Evolutionary conservation across 768 basidiomycete species (phyloP).

Genomic region (Amanita rubescens): DNA sequence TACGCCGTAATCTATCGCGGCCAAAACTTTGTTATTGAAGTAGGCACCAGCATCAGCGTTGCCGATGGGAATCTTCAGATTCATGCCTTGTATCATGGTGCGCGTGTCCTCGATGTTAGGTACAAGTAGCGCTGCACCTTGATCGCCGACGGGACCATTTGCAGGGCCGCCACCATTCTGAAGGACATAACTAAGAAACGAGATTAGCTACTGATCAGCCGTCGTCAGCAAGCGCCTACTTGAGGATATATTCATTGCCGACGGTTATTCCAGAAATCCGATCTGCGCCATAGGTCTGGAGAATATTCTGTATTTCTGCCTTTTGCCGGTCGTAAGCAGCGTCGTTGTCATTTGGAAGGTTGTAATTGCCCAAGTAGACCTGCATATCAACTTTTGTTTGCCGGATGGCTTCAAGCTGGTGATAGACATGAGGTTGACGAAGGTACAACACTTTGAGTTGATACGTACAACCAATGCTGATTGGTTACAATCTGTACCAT

Average conservation of each 20-base stretch:
- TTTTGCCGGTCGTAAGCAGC: slow-evolving; percentile 71
- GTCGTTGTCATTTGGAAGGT: slow-evolving; percentile 50
- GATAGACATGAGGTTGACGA: not conserved
- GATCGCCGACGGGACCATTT: slow-evolving; percentile 50
- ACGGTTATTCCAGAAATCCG: slow-evolving; percentile 80
- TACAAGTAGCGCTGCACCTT: slow-evolving; percentile 58
- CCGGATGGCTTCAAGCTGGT: slow-evolving; percentile 77
- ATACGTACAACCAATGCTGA: slow-evolving; percentile 59
- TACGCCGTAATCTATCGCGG: slow-evolving; percentile 63
- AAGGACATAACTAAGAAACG: slow-evolving; percentile 50
- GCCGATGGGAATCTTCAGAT: slow-evolving; percentile 59
- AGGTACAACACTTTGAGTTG: not conserved
- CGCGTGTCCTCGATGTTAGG: slow-evolving; percentile 62
- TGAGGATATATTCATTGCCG: slow-evolving; percentile 86
- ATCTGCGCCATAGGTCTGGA: slow-evolving; percentile 70
- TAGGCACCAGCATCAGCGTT: slow-evolving; percentile 82
- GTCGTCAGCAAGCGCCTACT: too few species aligned
- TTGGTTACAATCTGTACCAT: slow-evolving; percentile 86
- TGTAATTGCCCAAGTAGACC: slow-evolving; percentile 73
- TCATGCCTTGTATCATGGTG: slow-evolving; percentile 45
- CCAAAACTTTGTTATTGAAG: slow-evolving; percentile 67
- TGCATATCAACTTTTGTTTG: slow-evolving; percentile 83
- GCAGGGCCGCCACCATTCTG: slow-evolving; percentile 42
- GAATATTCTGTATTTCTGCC: slow-evolving; percentile 52
- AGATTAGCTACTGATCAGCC: too few species aligned